Percentiles rank a stretch among this genome's conserved stretches.
Conservation (phyloP, 1,139 yeast species). For the Saccharomyces hybrid region DNA sequence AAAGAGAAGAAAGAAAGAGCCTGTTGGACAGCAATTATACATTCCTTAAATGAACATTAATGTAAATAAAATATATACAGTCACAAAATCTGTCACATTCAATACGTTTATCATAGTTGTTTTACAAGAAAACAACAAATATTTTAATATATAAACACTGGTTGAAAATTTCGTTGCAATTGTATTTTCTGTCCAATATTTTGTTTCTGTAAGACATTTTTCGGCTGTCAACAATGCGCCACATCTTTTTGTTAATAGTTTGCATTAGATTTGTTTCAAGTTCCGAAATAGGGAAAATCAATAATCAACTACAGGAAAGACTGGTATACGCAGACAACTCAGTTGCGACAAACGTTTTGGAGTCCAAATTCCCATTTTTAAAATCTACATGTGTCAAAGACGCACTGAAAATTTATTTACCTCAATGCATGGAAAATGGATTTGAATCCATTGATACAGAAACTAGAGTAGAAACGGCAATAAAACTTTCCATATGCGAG, state of each 20-base stretch:
- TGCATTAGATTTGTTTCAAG: not conserved
- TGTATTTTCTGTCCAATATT: too few species aligned
- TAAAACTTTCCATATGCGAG: constrained; percentile 47
- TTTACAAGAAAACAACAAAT: too few species aligned
- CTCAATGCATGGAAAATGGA: constrained; percentile 27
- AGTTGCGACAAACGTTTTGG: constrained; percentile 1
- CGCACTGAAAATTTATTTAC: constrained; percentile 27
- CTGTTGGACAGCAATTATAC: too few species aligned
- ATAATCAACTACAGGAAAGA: not conserved
- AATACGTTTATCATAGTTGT: too few species aligned
- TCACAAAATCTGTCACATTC: too few species aligned
- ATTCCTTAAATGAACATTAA: too few species aligned
- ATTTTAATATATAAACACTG: too few species aligned
- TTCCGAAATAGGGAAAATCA: not conserved
- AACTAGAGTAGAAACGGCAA: constrained; percentile 36
- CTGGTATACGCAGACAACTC: not conserved
- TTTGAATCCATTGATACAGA: constrained; percentile 27
- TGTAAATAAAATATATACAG: too few species aligned
- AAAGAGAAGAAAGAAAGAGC: too few species aligned
- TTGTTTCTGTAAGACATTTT: not conserved
- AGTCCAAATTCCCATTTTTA: constrained; percentile 20
- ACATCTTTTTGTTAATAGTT: not conserved
- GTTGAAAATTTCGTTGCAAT: too few species aligned
- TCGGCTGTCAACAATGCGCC: not conserved
- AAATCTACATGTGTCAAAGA: constrained; percentile 28